Conservation (phyloP, 192 early-diverging fungal species). For the Phycomyces nitens region DNA sequence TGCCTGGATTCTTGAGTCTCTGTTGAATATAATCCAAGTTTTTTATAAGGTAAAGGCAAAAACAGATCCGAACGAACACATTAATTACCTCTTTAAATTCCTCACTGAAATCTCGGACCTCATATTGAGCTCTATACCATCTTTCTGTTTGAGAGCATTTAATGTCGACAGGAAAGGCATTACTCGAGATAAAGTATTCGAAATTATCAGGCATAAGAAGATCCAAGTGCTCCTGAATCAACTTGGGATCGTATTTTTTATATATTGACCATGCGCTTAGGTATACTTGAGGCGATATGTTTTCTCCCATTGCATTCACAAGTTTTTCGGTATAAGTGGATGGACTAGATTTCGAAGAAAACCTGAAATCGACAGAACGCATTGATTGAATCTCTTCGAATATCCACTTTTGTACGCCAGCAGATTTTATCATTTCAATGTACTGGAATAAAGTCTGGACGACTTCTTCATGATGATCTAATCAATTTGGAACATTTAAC, state of each 20-base stretch:
- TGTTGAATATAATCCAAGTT: too few relatives aligned
- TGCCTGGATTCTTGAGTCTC: conserved; percentile 22
- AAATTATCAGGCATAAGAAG: conserved; percentile 63
- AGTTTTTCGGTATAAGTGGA: conserved; percentile 58
- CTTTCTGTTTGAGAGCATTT: conserved; percentile 56
- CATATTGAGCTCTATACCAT: conserved; percentile 82
- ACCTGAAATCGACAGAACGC: conserved; percentile 53
- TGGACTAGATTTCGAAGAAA: conserved; percentile 66
- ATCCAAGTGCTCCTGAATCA: conserved; percentile 59
- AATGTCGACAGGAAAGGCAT: conserved; percentile 40
- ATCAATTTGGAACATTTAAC: conserved; percentile 41
- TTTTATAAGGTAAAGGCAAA: too few relatives aligned
- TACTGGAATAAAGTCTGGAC: conserved; percentile 84
- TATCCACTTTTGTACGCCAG: conserved; percentile 72
- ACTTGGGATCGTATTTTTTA: conserved; percentile 57
- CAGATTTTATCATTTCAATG: conserved; percentile 71
- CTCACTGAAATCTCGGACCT: conserved; percentile 51
- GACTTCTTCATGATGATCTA: conserved; percentile 66
- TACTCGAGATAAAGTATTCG: conserved; percentile 46
- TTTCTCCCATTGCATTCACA: conserved; percentile 72
- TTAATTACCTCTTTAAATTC: conserved; percentile 45
- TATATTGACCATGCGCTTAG: conserved; percentile 61
- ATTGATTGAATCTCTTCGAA: conserved; percentile 70
- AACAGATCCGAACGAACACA: too few relatives aligned
- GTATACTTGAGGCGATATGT: conserved; percentile 60